These are phyloP conservation scores for Talaromyces funiculosus DNA, from an alignment of 2,329 filamentous ascomycete species.

Conservation along the genomic window DNA sequence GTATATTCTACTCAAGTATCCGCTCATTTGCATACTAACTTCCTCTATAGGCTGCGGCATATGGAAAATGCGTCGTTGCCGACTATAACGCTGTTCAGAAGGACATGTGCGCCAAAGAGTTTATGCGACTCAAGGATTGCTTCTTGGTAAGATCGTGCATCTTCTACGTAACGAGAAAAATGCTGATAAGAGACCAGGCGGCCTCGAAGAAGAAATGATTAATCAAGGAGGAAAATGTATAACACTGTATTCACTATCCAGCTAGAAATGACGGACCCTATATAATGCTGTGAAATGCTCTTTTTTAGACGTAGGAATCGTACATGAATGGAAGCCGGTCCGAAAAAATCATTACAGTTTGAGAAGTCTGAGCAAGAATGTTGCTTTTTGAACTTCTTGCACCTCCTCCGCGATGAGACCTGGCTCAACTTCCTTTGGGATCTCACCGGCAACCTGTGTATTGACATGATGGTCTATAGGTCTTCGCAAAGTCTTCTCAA, in stretches of 20 bases:
- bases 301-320: conserved; percentile 6
- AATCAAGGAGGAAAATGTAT: background rate
- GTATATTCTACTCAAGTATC: conserved; percentile 35
- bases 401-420: conserved; percentile 72
- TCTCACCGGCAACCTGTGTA: conserved; percentile 49
- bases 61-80: conserved; percentile 83
- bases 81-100: conserved; percentile 89
- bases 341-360: conserved; percentile 54
- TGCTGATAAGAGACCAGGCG: conserved; percentile 35
- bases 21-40: background rate
- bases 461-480: conserved; percentile 66
- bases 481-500: conserved; percentile 72
- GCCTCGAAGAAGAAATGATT: conserved; percentile 46
- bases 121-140: conserved; percentile 79
- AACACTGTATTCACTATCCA: background rate
- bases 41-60: conserved; percentile 62
- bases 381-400: conserved; percentile 78
- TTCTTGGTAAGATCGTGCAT: conserved; percentile 59
- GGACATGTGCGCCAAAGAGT: conserved; percentile 83
- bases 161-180: background rate
- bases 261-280: conserved; percentile 2
- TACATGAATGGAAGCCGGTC: conserved; percentile 4
- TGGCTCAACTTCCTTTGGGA: conserved; percentile 48
- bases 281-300: background rate
- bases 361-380: conserved; percentile 68